Conservation (phyloP, 176 grass and related monocot species). For the Cocos nucifera region DNA sequence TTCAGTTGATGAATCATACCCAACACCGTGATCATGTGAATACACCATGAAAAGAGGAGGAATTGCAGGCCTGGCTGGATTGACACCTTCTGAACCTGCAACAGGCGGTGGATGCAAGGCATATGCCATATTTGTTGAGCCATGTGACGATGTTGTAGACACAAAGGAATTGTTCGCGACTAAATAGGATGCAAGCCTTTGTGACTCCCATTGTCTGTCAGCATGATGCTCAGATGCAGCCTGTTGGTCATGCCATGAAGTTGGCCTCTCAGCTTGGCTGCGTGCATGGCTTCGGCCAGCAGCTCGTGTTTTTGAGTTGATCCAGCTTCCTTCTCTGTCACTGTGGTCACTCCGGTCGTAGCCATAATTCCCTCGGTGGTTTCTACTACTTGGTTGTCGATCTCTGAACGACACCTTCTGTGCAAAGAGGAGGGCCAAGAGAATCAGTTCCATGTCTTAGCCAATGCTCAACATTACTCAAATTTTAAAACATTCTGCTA, state of each 20-base stretch:
- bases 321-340: constrained; percentile 72
- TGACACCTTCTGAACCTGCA: constrained; percentile 36
- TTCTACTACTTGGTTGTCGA: constrained; percentile 52
- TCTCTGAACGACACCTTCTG: constrained; percentile 63
- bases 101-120: constrained; percentile 44
- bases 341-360: constrained; percentile 40
- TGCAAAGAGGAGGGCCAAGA: constrained; percentile 10
- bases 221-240: constrained; percentile 35
- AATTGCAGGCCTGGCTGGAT: constrained; percentile 16
- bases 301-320: constrained; percentile 47
- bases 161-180: constrained; percentile 28
- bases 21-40: constrained; percentile 35
- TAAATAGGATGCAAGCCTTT: constrained; percentile 41
- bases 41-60: constrained; percentile 49
- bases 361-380: constrained; percentile 59
- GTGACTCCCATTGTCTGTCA: constrained; percentile 52
- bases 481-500: too few relatives aligned
- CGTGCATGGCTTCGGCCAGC: constrained; percentile 40
- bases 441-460: constrained; percentile 22
- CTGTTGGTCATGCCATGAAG: constrained; percentile 32
- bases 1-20: constrained; percentile 34
- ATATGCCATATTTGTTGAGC: constrained; percentile 27
- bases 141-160: constrained; percentile 35
- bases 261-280: constrained; percentile 50
- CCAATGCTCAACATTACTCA: too few relatives aligned